phyloP scores from a whole-genome alignment of 176 grass and related monocot species.

The Cocos nucifera region DNA sequence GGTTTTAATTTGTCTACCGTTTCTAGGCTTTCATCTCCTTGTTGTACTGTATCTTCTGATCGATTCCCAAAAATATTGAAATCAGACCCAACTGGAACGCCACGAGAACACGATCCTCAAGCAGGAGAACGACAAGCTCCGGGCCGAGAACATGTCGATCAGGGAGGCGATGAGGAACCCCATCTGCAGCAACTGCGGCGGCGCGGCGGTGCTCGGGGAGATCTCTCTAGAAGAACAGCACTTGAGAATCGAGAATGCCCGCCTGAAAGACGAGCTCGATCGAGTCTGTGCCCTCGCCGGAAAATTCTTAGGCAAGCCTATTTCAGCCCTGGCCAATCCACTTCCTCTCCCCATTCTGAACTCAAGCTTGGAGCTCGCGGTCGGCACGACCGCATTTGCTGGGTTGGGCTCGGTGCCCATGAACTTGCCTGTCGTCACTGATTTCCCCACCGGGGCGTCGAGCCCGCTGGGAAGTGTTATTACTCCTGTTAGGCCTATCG shows the following conservation, averaged over 20 bases:
- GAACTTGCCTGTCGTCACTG: slow-evolving; percentile 29
- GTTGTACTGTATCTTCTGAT: too few relatives aligned
- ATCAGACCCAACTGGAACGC: slow-evolving; percentile 87
- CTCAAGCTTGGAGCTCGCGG: slow-evolving; percentile 65
- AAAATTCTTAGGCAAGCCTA: slow-evolving; percentile 73
- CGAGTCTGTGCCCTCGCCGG: slow-evolving; percentile 79
- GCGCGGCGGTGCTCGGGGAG: slow-evolving; percentile 62
- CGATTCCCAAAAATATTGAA: too few relatives aligned
- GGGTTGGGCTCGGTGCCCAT: slow-evolving; percentile 38
- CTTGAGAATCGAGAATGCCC: slow-evolving; percentile 86
- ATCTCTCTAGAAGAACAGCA: slow-evolving; percentile 89
- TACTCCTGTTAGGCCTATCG: too few relatives aligned
- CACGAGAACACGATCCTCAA: slow-evolving; percentile 86
- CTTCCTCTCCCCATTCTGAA: slow-evolving; percentile 28
- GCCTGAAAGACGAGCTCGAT: slow-evolving; percentile 90
- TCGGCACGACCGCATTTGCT: slow-evolving; percentile 40
- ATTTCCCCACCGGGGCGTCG: slow-evolving; percentile 27
- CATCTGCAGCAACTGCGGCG: slow-evolving; percentile 68
- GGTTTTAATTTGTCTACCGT: too few relatives aligned
- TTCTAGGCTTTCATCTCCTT: too few relatives aligned
- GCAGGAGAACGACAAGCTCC: slow-evolving; percentile 95
- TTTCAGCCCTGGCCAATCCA: slow-evolving; percentile 33
- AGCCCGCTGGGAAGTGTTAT: slow-evolving; percentile 11
- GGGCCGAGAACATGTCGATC: slow-evolving; percentile 88
- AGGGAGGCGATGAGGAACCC: slow-evolving; percentile 80